Percentiles rank a stretch among this genome's conserved stretches.
Evolutionary conservation across 2,329 filamentous ascomycete species (phyloP).

Genomic region (Cordyceps fumosorosea): DNA sequence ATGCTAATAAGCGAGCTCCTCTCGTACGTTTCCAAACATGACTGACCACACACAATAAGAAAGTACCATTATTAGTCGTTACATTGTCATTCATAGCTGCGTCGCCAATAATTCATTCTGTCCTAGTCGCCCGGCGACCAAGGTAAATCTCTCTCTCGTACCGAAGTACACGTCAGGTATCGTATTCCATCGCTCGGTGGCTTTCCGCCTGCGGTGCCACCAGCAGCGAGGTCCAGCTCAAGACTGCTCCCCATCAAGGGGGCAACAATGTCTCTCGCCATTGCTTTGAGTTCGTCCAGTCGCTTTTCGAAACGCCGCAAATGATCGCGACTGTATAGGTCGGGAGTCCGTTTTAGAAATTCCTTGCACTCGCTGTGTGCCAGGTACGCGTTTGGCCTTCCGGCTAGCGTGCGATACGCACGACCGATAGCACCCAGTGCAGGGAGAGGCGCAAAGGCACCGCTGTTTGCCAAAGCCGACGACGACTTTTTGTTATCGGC

Average conservation of each 20-base stretch:
- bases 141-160: conserved; percentile 43
- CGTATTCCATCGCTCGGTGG: conserved; percentile 36
- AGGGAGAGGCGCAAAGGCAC: conserved; percentile 41
- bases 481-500: conserved; percentile 20
- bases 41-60: background rate
- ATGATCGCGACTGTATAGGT: conserved; percentile 82
- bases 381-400: conserved; percentile 57
- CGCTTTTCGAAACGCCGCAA: conserved; percentile 77
- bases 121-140: conserved; percentile 37
- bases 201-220: conserved; percentile 32
- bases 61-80: conserved; percentile 2
- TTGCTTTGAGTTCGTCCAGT: conserved; percentile 79
- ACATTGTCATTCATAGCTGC: background rate
- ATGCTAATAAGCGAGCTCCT: conserved; percentile 5
- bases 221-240: conserved; percentile 60
- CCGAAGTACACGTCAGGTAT: conserved; percentile 45
- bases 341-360: conserved; percentile 77
- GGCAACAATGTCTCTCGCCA: conserved; percentile 75
- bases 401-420: conserved; percentile 69
- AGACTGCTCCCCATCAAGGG: conserved; percentile 81
- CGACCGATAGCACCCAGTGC: conserved; percentile 63
- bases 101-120: background rate
- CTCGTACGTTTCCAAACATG: conserved; percentile 4
- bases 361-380: conserved; percentile 82
- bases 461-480: conserved; percentile 28